Percentiles rank a stretch among this genome's conserved stretches.
Conservation (phyloP, 495 filamentous ascomycete species). For the Xylaria intraflava region DNA sequence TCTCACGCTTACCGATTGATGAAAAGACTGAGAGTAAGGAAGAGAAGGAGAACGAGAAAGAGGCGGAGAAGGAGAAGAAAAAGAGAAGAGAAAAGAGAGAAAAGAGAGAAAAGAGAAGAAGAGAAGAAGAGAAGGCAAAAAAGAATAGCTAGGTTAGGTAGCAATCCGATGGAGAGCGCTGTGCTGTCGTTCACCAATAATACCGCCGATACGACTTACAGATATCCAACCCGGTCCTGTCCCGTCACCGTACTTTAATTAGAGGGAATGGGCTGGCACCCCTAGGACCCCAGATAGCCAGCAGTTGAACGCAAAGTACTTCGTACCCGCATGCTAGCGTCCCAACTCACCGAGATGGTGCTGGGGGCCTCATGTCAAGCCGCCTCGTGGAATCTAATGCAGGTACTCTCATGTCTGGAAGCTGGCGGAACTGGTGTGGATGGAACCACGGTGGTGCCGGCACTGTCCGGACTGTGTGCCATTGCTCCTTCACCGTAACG, state of each 20-base stretch:
- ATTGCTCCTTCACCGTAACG: slow-evolving; percentile 9
- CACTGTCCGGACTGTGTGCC: slow-evolving; percentile 2
- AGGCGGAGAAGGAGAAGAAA: not conserved
- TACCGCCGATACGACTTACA: too few species aligned
- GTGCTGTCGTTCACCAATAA: too few species aligned
- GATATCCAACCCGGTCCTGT: too few species aligned
- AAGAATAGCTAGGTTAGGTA: too few species aligned
- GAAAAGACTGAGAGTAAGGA: not conserved
- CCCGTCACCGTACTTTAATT: too few species aligned
- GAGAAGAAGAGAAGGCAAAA: not conserved
- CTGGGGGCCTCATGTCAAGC: slow-evolving; percentile 11
- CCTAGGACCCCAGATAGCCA: too few species aligned
- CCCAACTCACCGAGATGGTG: slow-evolving; percentile 11
- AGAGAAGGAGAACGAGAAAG: not conserved
- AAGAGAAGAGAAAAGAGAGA: not conserved
- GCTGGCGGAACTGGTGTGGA: not conserved
- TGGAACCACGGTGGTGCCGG: not conserved
- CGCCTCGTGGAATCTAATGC: slow-evolving; percentile 17
- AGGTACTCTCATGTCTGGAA: slow-evolving; percentile 9
- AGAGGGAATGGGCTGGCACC: too few species aligned
- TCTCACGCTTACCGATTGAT: too few species aligned
- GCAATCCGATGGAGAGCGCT: too few species aligned
- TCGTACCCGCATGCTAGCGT: not conserved
- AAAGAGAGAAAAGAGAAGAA: not conserved
- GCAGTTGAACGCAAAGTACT: too few species aligned